Evolutionary conservation across 495 filamentous ascomycete genomes (phyloP).

Genomic region (Chaetomium cochliodes): DNA sequence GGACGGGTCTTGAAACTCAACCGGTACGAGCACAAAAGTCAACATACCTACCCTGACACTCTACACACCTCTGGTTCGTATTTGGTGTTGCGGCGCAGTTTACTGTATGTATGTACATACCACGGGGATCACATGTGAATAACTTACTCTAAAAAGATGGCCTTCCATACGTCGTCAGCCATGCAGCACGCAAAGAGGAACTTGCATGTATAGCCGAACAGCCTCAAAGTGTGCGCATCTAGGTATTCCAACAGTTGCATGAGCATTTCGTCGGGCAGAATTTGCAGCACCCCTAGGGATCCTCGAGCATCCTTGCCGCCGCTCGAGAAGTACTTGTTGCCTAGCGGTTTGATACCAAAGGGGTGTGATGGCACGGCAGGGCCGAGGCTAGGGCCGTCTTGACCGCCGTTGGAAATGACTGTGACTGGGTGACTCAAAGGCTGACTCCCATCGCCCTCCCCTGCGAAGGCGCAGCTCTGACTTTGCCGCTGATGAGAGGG

Average conservation of each 20-base stretch:
- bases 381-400: slow-evolving; percentile 18
- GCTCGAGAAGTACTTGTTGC: slow-evolving; percentile 72
- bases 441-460: slow-evolving; percentile 23
- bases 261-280: slow-evolving; percentile 79
- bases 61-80: background rate
- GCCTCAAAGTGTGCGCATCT: slow-evolving; percentile 59
- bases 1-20: background rate
- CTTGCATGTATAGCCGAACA: slow-evolving; percentile 79
- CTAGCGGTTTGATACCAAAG: slow-evolving; percentile 79
- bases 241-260: slow-evolving; percentile 72
- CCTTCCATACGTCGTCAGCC: slow-evolving; percentile 88
- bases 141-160: slow-evolving; percentile 80
- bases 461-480: slow-evolving; percentile 13
- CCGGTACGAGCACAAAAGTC: background rate
- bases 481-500: slow-evolving; percentile 25
- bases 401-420: slow-evolving; percentile 15
- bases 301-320: slow-evolving; percentile 61
- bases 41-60: background rate
- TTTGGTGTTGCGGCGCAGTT: background rate
- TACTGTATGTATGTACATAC: background rate
- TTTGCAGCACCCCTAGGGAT: slow-evolving; percentile 60
- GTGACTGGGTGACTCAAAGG: slow-evolving; percentile 23
- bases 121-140: background rate
- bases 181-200: slow-evolving; percentile 84
- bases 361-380: slow-evolving; percentile 72